Evolutionary conservation across 345 rosid species (phyloP), one percentile per base, ranked within the genome.

Genomic region (Salix brachista): DNA sequence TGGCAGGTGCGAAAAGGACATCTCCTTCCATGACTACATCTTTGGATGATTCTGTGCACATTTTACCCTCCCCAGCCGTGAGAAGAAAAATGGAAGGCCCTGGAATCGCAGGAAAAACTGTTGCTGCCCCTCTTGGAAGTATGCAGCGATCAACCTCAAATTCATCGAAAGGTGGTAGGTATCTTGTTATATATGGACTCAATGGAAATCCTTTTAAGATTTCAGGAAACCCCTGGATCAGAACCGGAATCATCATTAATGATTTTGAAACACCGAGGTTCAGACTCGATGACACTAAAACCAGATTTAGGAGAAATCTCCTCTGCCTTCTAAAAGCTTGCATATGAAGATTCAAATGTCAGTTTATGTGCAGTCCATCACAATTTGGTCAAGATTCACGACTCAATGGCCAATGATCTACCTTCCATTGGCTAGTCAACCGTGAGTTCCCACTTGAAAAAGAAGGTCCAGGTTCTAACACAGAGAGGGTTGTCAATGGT

Each of bases 81-180:
- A 88, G 86, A 64, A 96, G 74, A 75, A 91, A 88, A 76, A 96
- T 83, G 21, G 99, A 94, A 54, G 99, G 99, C 46, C 98, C 99
- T 9, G 84, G 82, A 50, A 90, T 82, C 32, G 91, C 86, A 1
- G 94, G 92, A 73, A 96, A 96, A 81, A 88, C 85, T 0, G 94
- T 83, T 0, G 96, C 86, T 71, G 87, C 85, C 37, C 89, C 94
- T 62, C 74, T 42, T 2, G 96, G 97, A 64, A 96, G 94, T 71
- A 85, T 66, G 83, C 98, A 93, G 36, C 79, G 61, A 84, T 94
- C 98, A 10, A 94, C 90, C 85, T 92, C 98, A 18, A 96, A 96
- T 81, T 96, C 99, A 30, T 92, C 93, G 28, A 96, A 96, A 5
- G 99, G 97, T 1, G 98, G 98, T 23, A 88, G 89, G 82, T 94